Base-by-base conservation (phyloP, 805 yeast genomes). In the Millerago galiae region DNA sequence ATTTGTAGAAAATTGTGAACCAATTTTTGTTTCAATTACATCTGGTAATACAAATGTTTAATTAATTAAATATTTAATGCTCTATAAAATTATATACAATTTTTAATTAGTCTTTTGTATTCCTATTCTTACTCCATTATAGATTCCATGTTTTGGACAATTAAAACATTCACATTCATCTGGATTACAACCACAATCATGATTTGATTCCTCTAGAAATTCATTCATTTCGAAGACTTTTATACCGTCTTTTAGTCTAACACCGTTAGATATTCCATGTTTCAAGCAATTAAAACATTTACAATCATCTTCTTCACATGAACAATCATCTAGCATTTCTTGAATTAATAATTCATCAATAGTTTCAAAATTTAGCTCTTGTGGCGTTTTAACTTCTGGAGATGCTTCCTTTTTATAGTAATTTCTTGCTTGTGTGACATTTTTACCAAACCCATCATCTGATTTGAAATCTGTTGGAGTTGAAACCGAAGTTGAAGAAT, bases 221-320 rank as follows among this genome's bases (percentile, higher is more conserved):
- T 26, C 42, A 15, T 27, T 21, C 4, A 35, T 6, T 35, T 42
- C 35, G 15, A 30, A 24, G 6, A 48, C 50, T 25, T 35, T 34
- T 11, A 35, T 45, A 3, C 52, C 54, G 37, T 54, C 56, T 7
- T 41, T 41, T 14, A 48, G 12, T 24, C 50, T 45, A 7, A 56
- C 41, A 5, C 61, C 61, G 15, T 54, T 49, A 1, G 44, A 17
- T 15, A 56, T 56, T 3, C 54, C 53, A 41, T 56, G 61, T 13
- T 47, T 41, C 5, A 39, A n/a, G 33, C 61, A 56, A 30, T 53
- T 51, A 21, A 36, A 53, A 17, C 57, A 53, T 1, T 18, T 21
- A 26, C 57, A 53, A 4, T 38, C 40, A 10, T 37, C 40, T 4
- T 39, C 46, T 6, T 44, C 42, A 44, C 58, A 54, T 8, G 33